These are phyloP conservation scores for Claviceps maximensis DNA, from an alignment of 2,329 filamentous ascomycete species.

Conservation along the genomic window DNA sequence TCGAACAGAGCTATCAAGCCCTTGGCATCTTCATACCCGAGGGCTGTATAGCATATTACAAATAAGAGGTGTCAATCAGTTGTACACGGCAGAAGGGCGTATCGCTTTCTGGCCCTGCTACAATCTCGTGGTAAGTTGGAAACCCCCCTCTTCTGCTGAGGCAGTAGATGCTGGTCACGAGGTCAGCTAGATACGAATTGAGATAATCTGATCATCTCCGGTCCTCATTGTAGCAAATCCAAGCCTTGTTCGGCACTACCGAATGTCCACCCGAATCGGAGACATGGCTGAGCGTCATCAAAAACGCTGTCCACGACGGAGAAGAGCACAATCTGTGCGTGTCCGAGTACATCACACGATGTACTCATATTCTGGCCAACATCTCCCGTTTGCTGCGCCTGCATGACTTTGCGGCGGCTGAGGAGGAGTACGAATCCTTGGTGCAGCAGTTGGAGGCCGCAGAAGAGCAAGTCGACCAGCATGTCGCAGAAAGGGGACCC, in stretches of 20 bases:
- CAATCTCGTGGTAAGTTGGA: conserved; percentile 23
- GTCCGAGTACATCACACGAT: conserved; percentile 15
- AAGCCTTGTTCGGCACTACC: conserved; percentile 18
- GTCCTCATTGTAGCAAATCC: conserved; percentile 20
- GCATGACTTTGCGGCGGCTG: conserved; percentile 16
- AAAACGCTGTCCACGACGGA: conserved; percentile 10
- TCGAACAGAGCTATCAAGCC: conserved; percentile 12
- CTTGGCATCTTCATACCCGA: conserved; percentile 25
- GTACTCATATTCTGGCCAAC: conserved; percentile 15
- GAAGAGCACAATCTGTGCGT: conserved; percentile 18
- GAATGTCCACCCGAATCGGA: conserved; percentile 23
- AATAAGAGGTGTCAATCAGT: conserved; percentile 15
- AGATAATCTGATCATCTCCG: too few relatives aligned
- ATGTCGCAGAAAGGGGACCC: conserved; percentile 6
- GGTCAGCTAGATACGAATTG: too few relatives aligned
- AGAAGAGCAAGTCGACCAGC: conserved; percentile 11
- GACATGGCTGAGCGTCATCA: conserved; percentile 22
- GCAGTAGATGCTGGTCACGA: too few relatives aligned
- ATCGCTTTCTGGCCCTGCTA: conserved; percentile 25
- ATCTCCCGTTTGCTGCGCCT: conserved; percentile 15
- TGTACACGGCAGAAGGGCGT: conserved; percentile 15
- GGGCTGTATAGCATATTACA: conserved; percentile 25
- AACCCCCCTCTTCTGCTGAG: neutral
- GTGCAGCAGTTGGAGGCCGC: conserved; percentile 14
- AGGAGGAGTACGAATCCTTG: conserved; percentile 15